Evolutionary conservation across 805 yeast genomes (phyloP), one percentile per base, ranked within the genome.

Genomic region (Clavispora fructus): DNA sequence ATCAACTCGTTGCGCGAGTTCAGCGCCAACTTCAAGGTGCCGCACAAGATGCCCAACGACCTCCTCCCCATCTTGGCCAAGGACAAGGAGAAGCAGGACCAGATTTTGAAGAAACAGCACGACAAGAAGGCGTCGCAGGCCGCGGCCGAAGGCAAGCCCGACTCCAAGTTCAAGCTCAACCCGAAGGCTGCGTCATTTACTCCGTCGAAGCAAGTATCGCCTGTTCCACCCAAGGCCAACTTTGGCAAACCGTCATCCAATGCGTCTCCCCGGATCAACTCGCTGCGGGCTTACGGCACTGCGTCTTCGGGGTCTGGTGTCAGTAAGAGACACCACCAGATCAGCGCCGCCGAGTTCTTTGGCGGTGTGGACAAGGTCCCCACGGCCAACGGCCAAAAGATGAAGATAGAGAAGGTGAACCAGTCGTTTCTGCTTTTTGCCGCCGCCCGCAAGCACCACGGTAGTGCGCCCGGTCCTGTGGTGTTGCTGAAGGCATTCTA

Each of bases 1-100:
- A 76, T 85, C 51, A 82, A 82, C 51, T 79, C 87, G 10, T 71
- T 88, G 46, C 81, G 79, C 51, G 87, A 86, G 58, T 90, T 91
- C 60, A 80, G 95, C 35, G 88, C 87, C 41, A 85, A 79, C 54
- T 87, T 88, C 65, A 87, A 87, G 64, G 79, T 90, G 28, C 85
- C 85, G 2, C 79, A 78, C 56, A 58, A 59, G 42, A 54, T 61
- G 44, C 92, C 95, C 7, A 64, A 73, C 16, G 90, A 85, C 56
- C 69, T 83, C 49, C 67, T 84, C 50, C 90, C 94, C 7, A 83
- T 85, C 16, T 67, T 85, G 29, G 69, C 91, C 9, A 83, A 86
- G 62, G 86, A 82, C 53, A 80, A 78, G 57, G 59, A 60, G n/a
- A 82, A 81, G 59, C 87, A 82, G 59, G 80, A 79, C 47, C 85